Percentiles rank a stretch among this genome's conserved stretches.
phyloP scores from a whole-genome alignment of 768 basidiomycete species.

The Hypholoma sublateritium region DNA sequence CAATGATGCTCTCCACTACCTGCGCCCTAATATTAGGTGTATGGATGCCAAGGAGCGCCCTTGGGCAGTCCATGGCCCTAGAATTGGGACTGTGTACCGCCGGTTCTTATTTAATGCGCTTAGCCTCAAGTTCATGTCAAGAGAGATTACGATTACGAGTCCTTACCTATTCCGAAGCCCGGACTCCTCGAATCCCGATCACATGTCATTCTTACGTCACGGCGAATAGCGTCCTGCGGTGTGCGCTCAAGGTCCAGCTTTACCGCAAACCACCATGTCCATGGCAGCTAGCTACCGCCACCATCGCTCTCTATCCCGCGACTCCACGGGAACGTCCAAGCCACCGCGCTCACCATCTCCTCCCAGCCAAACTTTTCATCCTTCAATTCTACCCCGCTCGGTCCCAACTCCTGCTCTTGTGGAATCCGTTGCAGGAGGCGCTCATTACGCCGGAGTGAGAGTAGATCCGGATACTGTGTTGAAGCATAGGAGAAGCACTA shows the following conservation, averaged over 20 bases:
- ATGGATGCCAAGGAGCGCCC: too few species aligned
- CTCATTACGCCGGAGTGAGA: conserved; percentile 59
- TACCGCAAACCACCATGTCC: conserved; percentile 18
- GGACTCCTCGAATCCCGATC: too few species aligned
- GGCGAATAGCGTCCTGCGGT: background rate
- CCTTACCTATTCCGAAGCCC: too few species aligned
- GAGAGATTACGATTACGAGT: too few species aligned
- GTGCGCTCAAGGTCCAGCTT: background rate
- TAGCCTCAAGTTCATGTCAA: too few species aligned
- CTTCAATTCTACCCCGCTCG: conserved; percentile 36
- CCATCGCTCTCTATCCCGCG: conserved; percentile 9
- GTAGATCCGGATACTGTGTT: conserved; percentile 34
- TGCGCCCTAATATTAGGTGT: too few species aligned
- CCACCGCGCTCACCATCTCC: conserved; percentile 21
- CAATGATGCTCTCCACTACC: too few species aligned
- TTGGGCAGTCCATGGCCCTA: too few species aligned
- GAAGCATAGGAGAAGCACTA: conserved; percentile 38
- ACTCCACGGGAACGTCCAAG: background rate
- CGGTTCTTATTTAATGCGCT: too few species aligned
- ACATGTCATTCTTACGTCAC: conserved; percentile 13
- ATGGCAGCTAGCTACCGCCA: background rate
- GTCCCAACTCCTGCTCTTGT: conserved; percentile 53
- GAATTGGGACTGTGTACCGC: too few species aligned
- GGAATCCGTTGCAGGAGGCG: conserved; percentile 58
- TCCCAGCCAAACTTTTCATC: conserved; percentile 44